A percentile compares a stretch with the other conserved stretches of the same genome.
These are phyloP conservation scores for Aspergillus sp. DNA, from an alignment of 2,329 filamentous ascomycete genomes.

Conservation along the genomic window DNA sequence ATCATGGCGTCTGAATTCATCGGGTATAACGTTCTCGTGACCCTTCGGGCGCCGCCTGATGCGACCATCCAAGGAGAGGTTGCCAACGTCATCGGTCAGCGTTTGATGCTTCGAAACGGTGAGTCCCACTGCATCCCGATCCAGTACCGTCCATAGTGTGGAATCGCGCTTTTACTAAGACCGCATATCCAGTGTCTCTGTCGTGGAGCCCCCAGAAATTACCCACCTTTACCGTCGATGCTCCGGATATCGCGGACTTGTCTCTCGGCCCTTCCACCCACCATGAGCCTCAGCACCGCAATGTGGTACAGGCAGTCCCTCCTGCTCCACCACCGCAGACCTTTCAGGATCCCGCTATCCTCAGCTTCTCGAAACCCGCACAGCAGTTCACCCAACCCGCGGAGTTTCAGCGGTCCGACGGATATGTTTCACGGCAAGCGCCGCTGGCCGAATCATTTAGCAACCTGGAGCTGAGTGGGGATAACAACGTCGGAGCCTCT, in stretches of 20 bases:
- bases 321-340: constrained; percentile 34
- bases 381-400: constrained; percentile 8
- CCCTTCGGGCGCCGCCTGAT: constrained; percentile 64
- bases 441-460: constrained; percentile 40
- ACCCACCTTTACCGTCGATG: constrained; percentile 56
- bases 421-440: constrained; percentile 17
- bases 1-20: constrained; percentile 70
- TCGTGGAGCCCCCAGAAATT: constrained; percentile 53
- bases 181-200: constrained; percentile 43
- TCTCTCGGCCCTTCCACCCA: constrained; percentile 23
- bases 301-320: constrained; percentile 15
- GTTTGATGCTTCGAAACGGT: constrained; percentile 72
- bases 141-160: background rate
- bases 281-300: constrained; percentile 16
- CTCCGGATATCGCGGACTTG: constrained; percentile 59
- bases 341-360: constrained; percentile 80
- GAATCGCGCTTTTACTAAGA: constrained; percentile 20
- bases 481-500: constrained; percentile 17
- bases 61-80: constrained; percentile 69
- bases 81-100: constrained; percentile 66
- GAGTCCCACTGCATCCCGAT: constrained; percentile 22
- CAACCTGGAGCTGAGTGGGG: constrained; percentile 36
- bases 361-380: constrained; percentile 59
- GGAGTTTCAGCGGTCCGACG: constrained; percentile 21
- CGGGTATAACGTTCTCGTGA: constrained; percentile 73